phyloP scores from a whole-genome alignment of 768 basidiomycete genomes.

The Trametes cingulata region DNA sequence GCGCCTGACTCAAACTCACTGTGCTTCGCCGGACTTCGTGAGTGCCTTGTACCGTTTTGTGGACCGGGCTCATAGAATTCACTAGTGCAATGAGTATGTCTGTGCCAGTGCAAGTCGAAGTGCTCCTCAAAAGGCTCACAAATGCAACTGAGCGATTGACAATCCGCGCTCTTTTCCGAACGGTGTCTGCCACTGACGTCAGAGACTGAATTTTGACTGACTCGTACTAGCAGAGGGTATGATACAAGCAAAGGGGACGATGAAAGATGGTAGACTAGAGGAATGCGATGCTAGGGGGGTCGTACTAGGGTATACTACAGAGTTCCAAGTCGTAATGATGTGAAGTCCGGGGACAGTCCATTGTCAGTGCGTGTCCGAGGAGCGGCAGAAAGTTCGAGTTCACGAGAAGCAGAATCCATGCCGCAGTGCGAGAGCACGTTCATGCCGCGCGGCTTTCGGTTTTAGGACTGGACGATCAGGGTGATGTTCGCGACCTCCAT shows the following conservation, averaged over 20 bases:
- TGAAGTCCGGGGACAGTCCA: not conserved
- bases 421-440: not conserved
- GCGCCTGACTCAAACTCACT: too few relatives aligned
- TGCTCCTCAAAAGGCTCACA: too few relatives aligned
- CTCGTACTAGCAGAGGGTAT: not conserved
- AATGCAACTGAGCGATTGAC: too few relatives aligned
- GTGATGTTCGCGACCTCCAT: slow-evolving; percentile 23
- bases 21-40: too few relatives aligned
- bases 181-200: too few relatives aligned
- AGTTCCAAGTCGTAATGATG: not conserved
- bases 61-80: too few relatives aligned
- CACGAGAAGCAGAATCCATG: not conserved
- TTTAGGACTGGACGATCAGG: slow-evolving; percentile 16
- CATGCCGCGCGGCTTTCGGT: not conserved
- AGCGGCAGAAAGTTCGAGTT: not conserved
- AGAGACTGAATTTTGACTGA: too few relatives aligned
- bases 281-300: not conserved
- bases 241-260: not conserved
- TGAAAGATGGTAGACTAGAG: not conserved
- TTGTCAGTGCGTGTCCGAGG: not conserved
- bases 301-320: not conserved
- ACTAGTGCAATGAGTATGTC: too few relatives aligned
- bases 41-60: too few relatives aligned
- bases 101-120: too few relatives aligned
- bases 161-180: too few relatives aligned